Percentiles rank a stretch among this genome's conserved stretches.
Evolutionary conservation across 768 basidiomycete species (phyloP).

Genomic region (Lyophyllum decastes): DNA sequence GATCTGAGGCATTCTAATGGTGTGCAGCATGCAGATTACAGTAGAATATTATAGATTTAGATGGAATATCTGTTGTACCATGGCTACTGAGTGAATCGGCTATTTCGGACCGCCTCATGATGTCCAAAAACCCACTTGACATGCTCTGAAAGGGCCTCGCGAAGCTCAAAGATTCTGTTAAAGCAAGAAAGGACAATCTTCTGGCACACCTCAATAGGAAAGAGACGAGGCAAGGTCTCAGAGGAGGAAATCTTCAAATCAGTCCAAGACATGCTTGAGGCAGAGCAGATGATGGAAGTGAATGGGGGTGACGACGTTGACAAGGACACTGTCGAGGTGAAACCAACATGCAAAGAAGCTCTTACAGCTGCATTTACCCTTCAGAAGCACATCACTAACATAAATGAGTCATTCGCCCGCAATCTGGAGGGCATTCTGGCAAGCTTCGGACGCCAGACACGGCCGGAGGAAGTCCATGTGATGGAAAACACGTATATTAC

Average conservation of each 20-base stretch:
- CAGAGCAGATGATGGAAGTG: no score
- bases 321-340: neutral
- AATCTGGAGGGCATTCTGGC: slow-evolving; percentile 3
- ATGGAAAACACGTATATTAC: no score
- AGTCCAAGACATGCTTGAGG: no score
- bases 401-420: slow-evolving; percentile 5
- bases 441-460: slow-evolving; percentile 1
- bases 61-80: neutral
- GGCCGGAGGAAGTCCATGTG: neutral
- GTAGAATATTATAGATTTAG: neutral
- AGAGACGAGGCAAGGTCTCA: neutral
- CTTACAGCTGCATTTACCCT: neutral
- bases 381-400: neutral
- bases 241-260: no score
- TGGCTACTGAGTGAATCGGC: neutral
- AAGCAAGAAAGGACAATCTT: slow-evolving; percentile 2
- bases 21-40: no score
- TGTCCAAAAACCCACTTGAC: neutral
- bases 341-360: neutral
- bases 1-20: no score
- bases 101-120: neutral
- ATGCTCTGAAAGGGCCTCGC: slow-evolving; percentile 7
- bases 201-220: neutral
- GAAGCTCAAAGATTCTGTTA: slow-evolving; percentile 2
- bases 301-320: neutral